Evolutionary conservation across 1,284 basidiomycete species (phyloP), one percentile per base, ranked within the genome.

Genomic region (Sparassis latifolia): DNA sequence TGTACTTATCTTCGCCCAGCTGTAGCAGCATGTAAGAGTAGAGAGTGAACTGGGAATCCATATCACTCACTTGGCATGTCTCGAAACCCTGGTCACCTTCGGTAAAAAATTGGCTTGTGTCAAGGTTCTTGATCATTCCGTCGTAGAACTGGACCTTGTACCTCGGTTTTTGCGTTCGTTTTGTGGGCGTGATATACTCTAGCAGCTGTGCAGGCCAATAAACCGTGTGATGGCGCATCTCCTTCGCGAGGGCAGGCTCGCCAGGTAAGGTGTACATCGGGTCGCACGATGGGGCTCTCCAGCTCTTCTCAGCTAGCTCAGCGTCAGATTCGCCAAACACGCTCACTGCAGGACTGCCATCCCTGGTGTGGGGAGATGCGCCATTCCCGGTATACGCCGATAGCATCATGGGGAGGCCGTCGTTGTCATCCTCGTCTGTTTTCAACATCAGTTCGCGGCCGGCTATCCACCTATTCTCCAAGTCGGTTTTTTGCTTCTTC

Each of bases 181-280:
- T 67, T 40, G 58, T 62, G 4, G 80, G 73, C n/a, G 72, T 69
- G 29, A 79, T 52, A 58, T 82, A 86, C 2, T 58, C 67, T n/a
- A 80, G 59, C 42, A 89, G 66, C 60, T 70, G 68, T 2, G 81
- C 86, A 4, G 86, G 84, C 86, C 86, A 89, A 57, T 80, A 84
- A 28, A 64, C 55, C 1, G 63, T 65, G n/a, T 55, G 56, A 7
- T 56, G 59, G 46, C 59, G 68, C 28, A 66, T 69, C 37, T 77
- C 77, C 41, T 69, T 63, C 7, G 81, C 80, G 7, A 86, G 67
- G 2, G 88, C 66, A 1, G 79, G 65, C 62, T 89, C 86, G 1
- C 84, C 86, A 3, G 85, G 84, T 41, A 87, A 77, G 9, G 74
- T 65, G 20, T 84, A 67, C 2, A 69, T 63, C 3, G 67, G 67